Percentiles rank a stretch among this genome's conserved stretches.
These are phyloP conservation scores for Auricularia auricula-judae DNA, from an alignment of 768 basidiomycete species.

Conservation along the genomic window DNA sequence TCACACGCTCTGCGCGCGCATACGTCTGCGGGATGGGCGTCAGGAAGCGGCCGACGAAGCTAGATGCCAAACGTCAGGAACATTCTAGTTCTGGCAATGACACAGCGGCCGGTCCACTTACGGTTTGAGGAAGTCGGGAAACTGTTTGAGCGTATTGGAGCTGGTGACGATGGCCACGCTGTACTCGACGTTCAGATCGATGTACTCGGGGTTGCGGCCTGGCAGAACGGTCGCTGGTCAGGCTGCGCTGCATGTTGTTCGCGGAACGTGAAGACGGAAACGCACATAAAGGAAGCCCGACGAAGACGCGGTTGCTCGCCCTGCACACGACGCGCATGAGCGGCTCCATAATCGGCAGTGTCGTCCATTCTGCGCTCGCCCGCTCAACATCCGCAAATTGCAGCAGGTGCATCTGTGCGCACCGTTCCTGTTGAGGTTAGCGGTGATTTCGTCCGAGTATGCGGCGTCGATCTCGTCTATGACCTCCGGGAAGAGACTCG, in stretches of 20 bases:
- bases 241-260: too few species aligned
- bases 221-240: not conserved
- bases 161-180: constrained; percentile 25
- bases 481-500: constrained; percentile 27
- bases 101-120: not conserved
- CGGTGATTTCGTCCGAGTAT: constrained; percentile 26
- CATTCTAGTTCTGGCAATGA: not conserved
- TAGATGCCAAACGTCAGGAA: not conserved
- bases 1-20: constrained; percentile 6
- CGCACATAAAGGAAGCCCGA: constrained; percentile 24
- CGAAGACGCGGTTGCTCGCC: constrained; percentile 22
- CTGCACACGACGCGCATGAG: constrained; percentile 20
- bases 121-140: constrained; percentile 14
- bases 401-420: too few species aligned
- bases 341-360: constrained; percentile 11
- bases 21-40: constrained; percentile 1
- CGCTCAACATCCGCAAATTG: too few species aligned
- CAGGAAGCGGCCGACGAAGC: constrained; percentile 2
- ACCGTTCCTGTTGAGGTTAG: too few species aligned
- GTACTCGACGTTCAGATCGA: constrained; percentile 19
- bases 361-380: constrained; percentile 14
- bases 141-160: constrained; percentile 4
- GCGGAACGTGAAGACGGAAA: not conserved
- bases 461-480: constrained; percentile 32
- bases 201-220: constrained; percentile 1